These are phyloP conservation scores for Monilinia vaccinii-corymbosi DNA, from an alignment of 2,329 filamentous ascomycete species.

Conservation along the genomic window DNA sequence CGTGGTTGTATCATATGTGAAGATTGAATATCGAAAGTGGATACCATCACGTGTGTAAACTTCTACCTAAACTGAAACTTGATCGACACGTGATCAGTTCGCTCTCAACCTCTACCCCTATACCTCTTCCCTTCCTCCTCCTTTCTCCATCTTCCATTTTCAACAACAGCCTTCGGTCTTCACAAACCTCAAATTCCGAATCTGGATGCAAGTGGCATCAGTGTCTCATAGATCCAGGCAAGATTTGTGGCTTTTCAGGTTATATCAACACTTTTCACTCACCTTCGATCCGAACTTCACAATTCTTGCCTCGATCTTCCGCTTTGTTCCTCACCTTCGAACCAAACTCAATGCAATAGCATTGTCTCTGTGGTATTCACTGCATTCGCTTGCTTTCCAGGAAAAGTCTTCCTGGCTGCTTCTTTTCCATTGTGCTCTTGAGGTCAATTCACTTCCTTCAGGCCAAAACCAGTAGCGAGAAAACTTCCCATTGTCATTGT, in stretches of 20 bases:
- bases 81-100: background rate
- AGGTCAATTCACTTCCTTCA: background rate
- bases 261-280: background rate
- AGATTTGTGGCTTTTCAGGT: too few relatives aligned
- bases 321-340: background rate
- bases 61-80: too few relatives aligned
- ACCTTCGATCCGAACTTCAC: background rate
- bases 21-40: background rate
- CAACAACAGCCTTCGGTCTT: too few relatives aligned
- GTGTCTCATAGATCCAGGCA: background rate
- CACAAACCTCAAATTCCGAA: background rate
- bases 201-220: too few relatives aligned
- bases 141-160: background rate
- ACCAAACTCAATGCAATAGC: background rate
- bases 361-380: background rate
- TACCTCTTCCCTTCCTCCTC: background rate
- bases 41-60: background rate
- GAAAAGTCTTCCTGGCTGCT: background rate
- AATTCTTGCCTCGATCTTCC: background rate
- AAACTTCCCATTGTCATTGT: background rate
- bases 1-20: background rate
- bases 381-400: background rate
- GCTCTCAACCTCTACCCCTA: background rate
- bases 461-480: background rate
- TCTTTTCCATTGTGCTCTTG: background rate